Evolutionary conservation across 768 basidiomycete genomes (phyloP).

Genomic region (Lyophyllum atratum): DNA sequence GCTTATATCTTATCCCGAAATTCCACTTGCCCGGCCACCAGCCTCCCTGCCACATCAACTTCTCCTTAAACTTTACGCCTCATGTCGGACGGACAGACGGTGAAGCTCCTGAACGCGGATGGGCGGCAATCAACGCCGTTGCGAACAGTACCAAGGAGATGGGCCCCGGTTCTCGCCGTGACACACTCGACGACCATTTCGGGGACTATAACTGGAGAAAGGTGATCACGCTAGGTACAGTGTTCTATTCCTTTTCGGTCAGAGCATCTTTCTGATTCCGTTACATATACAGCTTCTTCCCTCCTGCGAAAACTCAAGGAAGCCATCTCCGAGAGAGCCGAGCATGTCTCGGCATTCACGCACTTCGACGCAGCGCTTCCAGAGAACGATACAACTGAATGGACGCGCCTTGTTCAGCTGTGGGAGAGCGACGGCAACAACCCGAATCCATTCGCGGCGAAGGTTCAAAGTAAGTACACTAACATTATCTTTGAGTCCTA

Average conservation of each 20-base stretch:
- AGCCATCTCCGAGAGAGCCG: neutral
- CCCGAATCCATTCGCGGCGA: neutral
- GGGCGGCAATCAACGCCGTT: constrained; percentile 21
- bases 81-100: neutral
- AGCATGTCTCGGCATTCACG: constrained; percentile 10
- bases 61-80: constrained; percentile 22
- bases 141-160: constrained; percentile 23
- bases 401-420: neutral
- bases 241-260: neutral
- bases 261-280: neutral
- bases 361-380: constrained; percentile 7
- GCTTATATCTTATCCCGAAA: constrained; percentile 26
- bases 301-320: constrained; percentile 10
- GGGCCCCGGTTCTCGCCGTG: constrained; percentile 23
- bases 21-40: constrained; percentile 28
- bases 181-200: constrained; percentile 24
- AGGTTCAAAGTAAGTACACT: neutral
- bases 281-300: neutral
- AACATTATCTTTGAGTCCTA: neutral
- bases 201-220: constrained; percentile 26
- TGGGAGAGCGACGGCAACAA: neutral
- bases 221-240: constrained; percentile 13
- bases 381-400: neutral
- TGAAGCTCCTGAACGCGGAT: constrained; percentile 18
- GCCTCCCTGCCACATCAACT: constrained; percentile 17